Evolutionary conservation across 2,329 filamentous ascomycete genomes (phyloP).

Genomic region (Cladophialophora carrionii): DNA sequence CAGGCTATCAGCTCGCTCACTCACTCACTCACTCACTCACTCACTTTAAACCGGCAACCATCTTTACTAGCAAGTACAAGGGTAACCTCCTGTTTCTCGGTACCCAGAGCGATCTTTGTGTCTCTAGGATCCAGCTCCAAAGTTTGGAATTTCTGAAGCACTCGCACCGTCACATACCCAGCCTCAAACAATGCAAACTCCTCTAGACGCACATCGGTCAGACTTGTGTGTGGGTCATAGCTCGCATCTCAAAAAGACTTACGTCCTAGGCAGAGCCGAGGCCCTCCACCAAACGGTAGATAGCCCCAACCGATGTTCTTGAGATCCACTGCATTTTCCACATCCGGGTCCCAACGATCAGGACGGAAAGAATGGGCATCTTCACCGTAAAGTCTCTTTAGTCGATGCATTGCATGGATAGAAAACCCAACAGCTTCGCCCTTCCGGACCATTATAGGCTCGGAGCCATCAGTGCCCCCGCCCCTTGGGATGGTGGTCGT

Average conservation of each 20-base stretch:
- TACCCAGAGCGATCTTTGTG: background rate
- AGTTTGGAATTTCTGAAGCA: background rate
- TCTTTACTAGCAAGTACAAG: background rate
- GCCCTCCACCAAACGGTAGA: background rate
- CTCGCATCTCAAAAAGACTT: background rate
- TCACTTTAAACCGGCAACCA: background rate
- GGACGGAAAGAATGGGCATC: background rate
- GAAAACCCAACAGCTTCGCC: background rate
- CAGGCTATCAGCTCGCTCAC: background rate
- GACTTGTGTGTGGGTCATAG: background rate
- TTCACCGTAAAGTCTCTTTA: background rate
- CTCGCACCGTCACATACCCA: background rate
- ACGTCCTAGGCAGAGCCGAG: background rate
- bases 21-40: background rate
- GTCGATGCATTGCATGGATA: background rate
- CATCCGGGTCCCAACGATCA: background rate
- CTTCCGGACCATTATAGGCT: background rate
- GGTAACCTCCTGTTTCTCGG: background rate
- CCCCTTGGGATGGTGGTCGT: background rate
- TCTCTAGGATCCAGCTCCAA: background rate
- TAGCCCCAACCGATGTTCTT: background rate
- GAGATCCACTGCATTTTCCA: background rate
- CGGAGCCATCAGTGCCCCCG: background rate
- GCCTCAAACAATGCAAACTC: slow-evolving; percentile 1
- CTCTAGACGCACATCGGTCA: background rate